Base-by-base conservation (phyloP, 345 rosid species). In the Garcia nutans region DNA sequence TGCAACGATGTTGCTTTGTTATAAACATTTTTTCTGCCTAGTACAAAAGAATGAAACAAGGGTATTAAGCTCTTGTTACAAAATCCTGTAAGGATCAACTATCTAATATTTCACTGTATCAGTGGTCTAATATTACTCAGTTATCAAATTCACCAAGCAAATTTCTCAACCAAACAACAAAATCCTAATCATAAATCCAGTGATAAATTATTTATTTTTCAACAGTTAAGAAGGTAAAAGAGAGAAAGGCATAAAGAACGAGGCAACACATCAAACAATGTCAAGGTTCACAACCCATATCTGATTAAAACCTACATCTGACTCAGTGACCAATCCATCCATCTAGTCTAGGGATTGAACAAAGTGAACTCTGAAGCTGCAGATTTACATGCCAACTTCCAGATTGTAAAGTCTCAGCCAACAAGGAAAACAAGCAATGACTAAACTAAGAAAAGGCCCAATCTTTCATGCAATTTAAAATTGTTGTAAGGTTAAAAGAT, bases 1-100 rank as follows among this genome's bases (percentile, higher is more conserved):
- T 81, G 82, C 99, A 96, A 24, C 98, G 94, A 78, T 93, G 88
- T 69, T 96, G 98, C 84, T 93, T 96, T 19, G 92, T 89, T 68
- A 93, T 81, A 58, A 89, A 85, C 95, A 93, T 93, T 66, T 16
- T 20, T 3, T 59, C 45, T 47, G 52, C 64, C 75, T 79, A 41
- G 68, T 8, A 33, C 16, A 16, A 59, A 69, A 17, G 55, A 59
- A 37, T 56, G 55, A 45, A 70, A 79, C 19, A 57, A 65, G 11
- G 41, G 47, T 68, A 64, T 9, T 28, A 74, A 68, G 58, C 49
- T 24, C 67, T 72, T 62, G 41, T 37, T 78, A 22, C 20, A 72
- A 15, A 72, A 41, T 65, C 16, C 74, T 24, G n/a, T 33, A 31
- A 70, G 58, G 47, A 41, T 28, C 23, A 50, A 74, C 54, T 12